Evolutionary conservation across 345 rosid species (phyloP), one percentile per base, ranked within the genome.

Genomic region (Salix brachista): DNA sequence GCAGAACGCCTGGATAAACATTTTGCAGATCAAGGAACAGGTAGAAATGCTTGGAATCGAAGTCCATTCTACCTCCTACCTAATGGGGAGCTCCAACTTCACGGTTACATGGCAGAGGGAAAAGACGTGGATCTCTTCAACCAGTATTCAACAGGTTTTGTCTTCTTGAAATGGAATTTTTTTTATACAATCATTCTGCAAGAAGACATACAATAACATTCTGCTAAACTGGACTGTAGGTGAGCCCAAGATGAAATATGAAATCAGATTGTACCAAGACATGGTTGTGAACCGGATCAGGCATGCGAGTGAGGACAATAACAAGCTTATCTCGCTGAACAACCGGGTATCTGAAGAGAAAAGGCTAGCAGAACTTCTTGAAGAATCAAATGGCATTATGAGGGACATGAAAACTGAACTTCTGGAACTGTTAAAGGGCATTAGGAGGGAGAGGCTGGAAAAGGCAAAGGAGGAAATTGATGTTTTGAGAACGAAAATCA

Each of bases 1-100:
- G 98, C 98, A 11, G 97, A 88, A 21, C 91, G 91, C 23, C 83
- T 94, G 23, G 83, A 90, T 73, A 88, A 66, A 76, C 91, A 91
- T 78, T 87, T 92, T 60, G 58, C 77, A 54, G 91, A 86, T 39
- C 84, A 86, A 78, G 93, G 98, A 65, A 89, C 89, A 3, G 90
- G 87, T 54, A 88, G 91, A 76, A 80, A 84, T 32, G 93, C 90
- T 3, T 91, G 97, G 97, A 73, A 75, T 18, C 77, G 58, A 34
- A 74, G 78, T 7, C 82, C 78, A 2, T 39, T 46, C 72, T 72
- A 76, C 75, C 74, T 83, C 74, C 69, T 78, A 82, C 75, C 80
- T 0, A 91, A 89, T 78, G 92, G 94, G 18, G 82, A 85, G 72
- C 96, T 89, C 54, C 98, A 91, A 34, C 89, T 94, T 1, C 89